Evolutionary conservation across 2,329 filamentous ascomycete genomes (phyloP).

Genomic region (Coniochaeta ligniaria): DNA sequence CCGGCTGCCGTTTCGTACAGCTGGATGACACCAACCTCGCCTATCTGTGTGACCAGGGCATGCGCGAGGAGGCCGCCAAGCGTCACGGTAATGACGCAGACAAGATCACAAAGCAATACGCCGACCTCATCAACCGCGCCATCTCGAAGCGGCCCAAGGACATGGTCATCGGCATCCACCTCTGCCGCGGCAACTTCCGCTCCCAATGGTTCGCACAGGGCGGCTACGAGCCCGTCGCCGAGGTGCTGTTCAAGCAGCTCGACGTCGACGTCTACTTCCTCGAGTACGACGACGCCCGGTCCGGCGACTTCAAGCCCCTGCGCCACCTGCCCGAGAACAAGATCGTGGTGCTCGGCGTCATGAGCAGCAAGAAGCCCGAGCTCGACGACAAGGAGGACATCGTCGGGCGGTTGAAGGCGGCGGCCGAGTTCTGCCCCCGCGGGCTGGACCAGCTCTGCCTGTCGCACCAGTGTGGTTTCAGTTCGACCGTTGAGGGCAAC

Average conservation of each 20-base stretch:
- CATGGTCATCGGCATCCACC: constrained; percentile 48
- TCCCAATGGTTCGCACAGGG: constrained; percentile 50
- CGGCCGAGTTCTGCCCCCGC: constrained; percentile 36
- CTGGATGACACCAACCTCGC: constrained; percentile 54
- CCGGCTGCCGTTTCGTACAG: constrained; percentile 49
- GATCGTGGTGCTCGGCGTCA: constrained; percentile 47
- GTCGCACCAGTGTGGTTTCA: constrained; percentile 52
- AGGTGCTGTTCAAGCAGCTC: constrained; percentile 48
- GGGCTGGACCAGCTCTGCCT: constrained; percentile 48
- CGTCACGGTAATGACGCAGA: constrained; percentile 42
- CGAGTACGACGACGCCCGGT: constrained; percentile 50
- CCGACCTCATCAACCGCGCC: constrained; percentile 45
- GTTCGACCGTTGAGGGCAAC: constrained; percentile 49
- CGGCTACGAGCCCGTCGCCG: constrained; percentile 50
- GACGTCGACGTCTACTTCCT: constrained; percentile 53
- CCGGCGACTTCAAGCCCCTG: constrained; percentile 47
- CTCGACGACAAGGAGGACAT: constrained; percentile 39
- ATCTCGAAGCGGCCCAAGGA: constrained; percentile 43
- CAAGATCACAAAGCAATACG: constrained; percentile 42
- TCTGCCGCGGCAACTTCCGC: constrained; percentile 51
- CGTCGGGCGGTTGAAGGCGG: constrained; percentile 32
- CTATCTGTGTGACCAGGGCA: constrained; percentile 49
- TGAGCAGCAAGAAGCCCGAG: constrained; percentile 49
- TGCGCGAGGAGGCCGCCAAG: constrained; percentile 43
- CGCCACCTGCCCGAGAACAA: constrained; percentile 46